These are phyloP conservation scores for Calycina marina DNA, from an alignment of 2,329 filamentous ascomycete genomes.

Conservation along the genomic window DNA sequence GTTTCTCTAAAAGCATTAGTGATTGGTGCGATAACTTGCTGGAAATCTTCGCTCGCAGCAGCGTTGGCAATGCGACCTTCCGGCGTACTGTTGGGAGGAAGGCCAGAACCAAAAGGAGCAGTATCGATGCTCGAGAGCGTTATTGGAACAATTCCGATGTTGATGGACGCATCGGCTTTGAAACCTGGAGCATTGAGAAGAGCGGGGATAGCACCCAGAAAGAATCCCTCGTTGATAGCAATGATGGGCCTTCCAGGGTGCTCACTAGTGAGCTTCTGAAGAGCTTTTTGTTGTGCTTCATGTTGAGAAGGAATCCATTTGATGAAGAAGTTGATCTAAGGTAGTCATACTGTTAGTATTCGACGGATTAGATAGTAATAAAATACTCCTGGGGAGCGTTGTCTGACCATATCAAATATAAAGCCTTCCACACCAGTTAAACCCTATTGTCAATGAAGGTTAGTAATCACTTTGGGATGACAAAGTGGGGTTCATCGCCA, in stretches of 20 bases:
- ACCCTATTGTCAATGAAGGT: too few relatives aligned
- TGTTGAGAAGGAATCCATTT: constrained; percentile 22
- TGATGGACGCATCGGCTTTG: constrained; percentile 24
- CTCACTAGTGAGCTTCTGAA: constrained; percentile 21
- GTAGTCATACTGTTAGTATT: too few relatives aligned
- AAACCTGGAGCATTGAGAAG: constrained; percentile 26
- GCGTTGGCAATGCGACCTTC: constrained; percentile 25
- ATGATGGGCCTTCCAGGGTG: constrained; percentile 26
- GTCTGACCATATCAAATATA: too few relatives aligned
- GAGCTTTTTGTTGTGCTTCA: constrained; percentile 21
- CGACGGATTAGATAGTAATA: too few relatives aligned
- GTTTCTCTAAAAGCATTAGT: neutral
- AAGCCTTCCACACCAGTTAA: too few relatives aligned
- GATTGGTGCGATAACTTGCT: constrained; percentile 2
- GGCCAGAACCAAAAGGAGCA: constrained; percentile 24
- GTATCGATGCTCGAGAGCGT: constrained; percentile 24
- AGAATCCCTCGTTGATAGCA: constrained; percentile 27
- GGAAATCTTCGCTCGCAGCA: constrained; percentile 13
- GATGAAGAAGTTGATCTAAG: constrained; percentile 25
- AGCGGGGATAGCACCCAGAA: constrained; percentile 25
- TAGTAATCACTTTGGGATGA: too few relatives aligned
- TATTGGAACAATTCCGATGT: constrained; percentile 26
- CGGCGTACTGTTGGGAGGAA: constrained; percentile 24
- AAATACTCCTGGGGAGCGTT: too few relatives aligned
- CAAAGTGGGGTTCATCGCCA: too few relatives aligned